Evolutionary conservation across 2,329 filamentous ascomycete species (phyloP).

Genomic region (Onygena corvina): DNA sequence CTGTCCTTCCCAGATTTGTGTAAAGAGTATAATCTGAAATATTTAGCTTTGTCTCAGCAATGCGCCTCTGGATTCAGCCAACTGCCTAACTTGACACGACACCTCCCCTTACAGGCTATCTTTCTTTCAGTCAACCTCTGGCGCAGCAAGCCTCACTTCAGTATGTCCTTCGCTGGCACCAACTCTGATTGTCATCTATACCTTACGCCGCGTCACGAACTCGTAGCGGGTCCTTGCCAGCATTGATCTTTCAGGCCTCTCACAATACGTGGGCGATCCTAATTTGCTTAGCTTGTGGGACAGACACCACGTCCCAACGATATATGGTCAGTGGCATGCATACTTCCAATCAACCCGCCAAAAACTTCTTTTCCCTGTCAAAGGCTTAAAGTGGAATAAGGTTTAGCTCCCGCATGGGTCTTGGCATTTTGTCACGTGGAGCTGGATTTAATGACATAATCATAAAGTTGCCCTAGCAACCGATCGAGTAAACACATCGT

Average conservation of each 20-base stretch:
- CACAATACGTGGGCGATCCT: neutral
- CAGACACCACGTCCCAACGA: neutral
- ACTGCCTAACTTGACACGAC: neutral
- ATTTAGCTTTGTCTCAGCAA: neutral
- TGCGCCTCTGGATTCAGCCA: neutral
- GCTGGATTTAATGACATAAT: neutral
- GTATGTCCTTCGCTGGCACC: neutral
- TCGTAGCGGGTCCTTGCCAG: neutral
- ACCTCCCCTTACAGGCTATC: too few species aligned
- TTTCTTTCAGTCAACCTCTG: neutral
- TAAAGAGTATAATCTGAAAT: neutral
- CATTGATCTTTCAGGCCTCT: neutral
- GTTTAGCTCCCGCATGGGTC: neutral
- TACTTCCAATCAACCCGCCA: neutral
- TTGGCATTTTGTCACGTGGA: neutral
- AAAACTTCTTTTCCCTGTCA: neutral
- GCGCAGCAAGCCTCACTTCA: neutral
- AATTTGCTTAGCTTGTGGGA: slow-evolving; percentile 3
- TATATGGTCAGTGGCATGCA: neutral
- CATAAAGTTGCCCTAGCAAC: slow-evolving; percentile 10
- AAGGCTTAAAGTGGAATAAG: neutral
- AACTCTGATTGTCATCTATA: neutral
- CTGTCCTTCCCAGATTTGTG: neutral
- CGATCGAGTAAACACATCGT: slow-evolving; percentile 9
- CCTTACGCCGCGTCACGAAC: neutral